phyloP scores from a whole-genome alignment of 2,329 filamentous ascomycete genomes.

The Cordyceps farinosa region DNA sequence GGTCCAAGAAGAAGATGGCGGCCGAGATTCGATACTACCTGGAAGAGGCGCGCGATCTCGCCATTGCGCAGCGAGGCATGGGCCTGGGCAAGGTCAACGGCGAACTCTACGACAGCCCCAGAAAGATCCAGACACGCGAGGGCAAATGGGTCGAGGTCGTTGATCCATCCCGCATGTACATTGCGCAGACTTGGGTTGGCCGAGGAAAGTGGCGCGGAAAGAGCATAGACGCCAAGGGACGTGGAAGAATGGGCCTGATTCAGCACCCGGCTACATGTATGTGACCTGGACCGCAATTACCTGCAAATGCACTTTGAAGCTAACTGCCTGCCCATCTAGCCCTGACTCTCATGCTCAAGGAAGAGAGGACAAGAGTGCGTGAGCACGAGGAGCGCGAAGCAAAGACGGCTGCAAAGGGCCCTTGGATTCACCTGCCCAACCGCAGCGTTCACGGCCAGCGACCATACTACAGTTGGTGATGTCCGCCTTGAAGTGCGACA shows the following conservation, averaged over 20 bases:
- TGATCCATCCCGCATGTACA: slow-evolving; percentile 80
- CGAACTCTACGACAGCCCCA: slow-evolving; percentile 35
- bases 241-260: slow-evolving; percentile 66
- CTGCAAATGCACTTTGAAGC: slow-evolving; percentile 22
- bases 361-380: slow-evolving; percentile 85
- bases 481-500: neutral
- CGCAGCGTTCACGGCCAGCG: slow-evolving; percentile 78
- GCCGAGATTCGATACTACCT: slow-evolving; percentile 75
- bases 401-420: slow-evolving; percentile 69
- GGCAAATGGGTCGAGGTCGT: slow-evolving; percentile 67
- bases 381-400: slow-evolving; percentile 73
- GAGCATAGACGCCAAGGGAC: slow-evolving; percentile 67
- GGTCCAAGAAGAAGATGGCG: slow-evolving; percentile 90
- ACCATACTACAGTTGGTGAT: slow-evolving; percentile 88
- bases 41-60: slow-evolving; percentile 75
- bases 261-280: slow-evolving; percentile 70
- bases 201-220: slow-evolving; percentile 60
- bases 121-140: slow-evolving; percentile 67
- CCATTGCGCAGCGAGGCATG: slow-evolving; percentile 80
- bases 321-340: slow-evolving; percentile 41
- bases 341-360: slow-evolving; percentile 80
- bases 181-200: slow-evolving; percentile 91
- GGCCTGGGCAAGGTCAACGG: slow-evolving; percentile 56
- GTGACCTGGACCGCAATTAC: slow-evolving; percentile 33
- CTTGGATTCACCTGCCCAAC: slow-evolving; percentile 87